Percentiles rank a stretch among this genome's conserved stretches.
Evolutionary conservation across 2,329 filamentous ascomycete species (phyloP).

Genomic region (Aspergillus udagawae): DNA sequence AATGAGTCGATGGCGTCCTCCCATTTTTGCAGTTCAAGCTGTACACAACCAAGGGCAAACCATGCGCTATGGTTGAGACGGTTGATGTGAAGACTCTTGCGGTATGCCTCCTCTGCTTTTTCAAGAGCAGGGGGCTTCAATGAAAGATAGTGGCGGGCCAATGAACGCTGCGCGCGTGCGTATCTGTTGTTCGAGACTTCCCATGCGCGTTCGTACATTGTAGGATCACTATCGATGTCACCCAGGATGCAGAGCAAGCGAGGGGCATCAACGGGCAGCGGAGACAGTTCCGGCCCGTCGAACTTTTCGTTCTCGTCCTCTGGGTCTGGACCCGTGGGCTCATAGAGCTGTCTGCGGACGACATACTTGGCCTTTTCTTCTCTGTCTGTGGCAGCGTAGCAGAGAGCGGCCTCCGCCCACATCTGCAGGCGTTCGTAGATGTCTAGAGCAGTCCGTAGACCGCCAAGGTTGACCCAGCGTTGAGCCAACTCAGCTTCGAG

Average conservation of each 20-base stretch:
- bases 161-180: slow-evolving; percentile 78
- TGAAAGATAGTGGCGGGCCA: slow-evolving; percentile 73
- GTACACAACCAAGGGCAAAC: slow-evolving; percentile 86
- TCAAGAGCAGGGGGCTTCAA: slow-evolving; percentile 57
- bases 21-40: slow-evolving; percentile 72
- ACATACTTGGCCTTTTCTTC: slow-evolving; percentile 79
- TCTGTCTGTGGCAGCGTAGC: slow-evolving; percentile 71
- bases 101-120: slow-evolving; percentile 73
- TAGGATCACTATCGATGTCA: slow-evolving; percentile 72
- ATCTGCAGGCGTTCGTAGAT: slow-evolving; percentile 92
- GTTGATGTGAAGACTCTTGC: slow-evolving; percentile 71
- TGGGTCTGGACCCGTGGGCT: slow-evolving; percentile 48
- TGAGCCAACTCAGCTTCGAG: slow-evolving; percentile 89
- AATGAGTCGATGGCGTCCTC: slow-evolving; percentile 79
- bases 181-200: slow-evolving; percentile 75
- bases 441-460: slow-evolving; percentile 82
- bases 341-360: slow-evolving; percentile 74
- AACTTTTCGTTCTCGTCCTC: slow-evolving; percentile 53
- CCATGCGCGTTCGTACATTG: slow-evolving; percentile 84
- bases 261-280: slow-evolving; percentile 75
- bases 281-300: slow-evolving; percentile 66
- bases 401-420: slow-evolving; percentile 93
- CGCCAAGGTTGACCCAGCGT: slow-evolving; percentile 87
- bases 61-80: slow-evolving; percentile 78
- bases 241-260: slow-evolving; percentile 90